Base-by-base conservation (phyloP, 1,284 basidiomycete genomes). In the Sparassis latifolia region DNA sequence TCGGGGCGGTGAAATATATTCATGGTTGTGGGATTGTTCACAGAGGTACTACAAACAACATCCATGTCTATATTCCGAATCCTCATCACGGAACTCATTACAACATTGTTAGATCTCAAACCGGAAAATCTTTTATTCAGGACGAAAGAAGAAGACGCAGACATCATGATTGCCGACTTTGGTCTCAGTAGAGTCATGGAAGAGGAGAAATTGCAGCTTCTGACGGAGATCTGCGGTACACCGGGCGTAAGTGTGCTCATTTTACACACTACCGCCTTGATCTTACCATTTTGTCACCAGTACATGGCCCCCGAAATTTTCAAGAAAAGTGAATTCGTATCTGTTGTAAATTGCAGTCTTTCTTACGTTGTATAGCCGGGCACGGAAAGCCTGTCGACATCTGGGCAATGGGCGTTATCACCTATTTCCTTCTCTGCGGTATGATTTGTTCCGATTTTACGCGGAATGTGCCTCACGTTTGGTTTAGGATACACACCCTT, bases 301-400 rank as follows among this genome's bases (percentile, higher is more conserved):
- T 98, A 99, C 70, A 98, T 98, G 96, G 94, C 96, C 0, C 95
- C 96, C 0, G 96, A 97, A 69, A 97, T 99, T 60, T 99, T 99
- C 78, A 88, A 88, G 67, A 96, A 96, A 71, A 82, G 88, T 90
- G 55, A 44, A 80, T 20, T 69, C 4, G 38, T 30, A 39, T 10
- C 27, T 57, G 10, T 44, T 9, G 32, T 46, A 1, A 29, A 9
- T 6, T 5, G 50, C 50, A 46, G 49, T 3, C 42, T 42, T 32
- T 56, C 51, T 58, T 47, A 61, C 46, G 47, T 39, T 32, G 30
- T 47, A 29, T 63, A 90, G 88, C 84, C 48, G 96, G 96, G 0
- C 95, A 99, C 62, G 86, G 91, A 41, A 97, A 93, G 70, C 94
- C 96, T 0, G 96, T 98, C 30, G 96, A 97, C 65, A 77, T 98